A percentile compares a stretch with the other conserved stretches of the same genome.
phyloP scores from a whole-genome alignment of 2,329 filamentous ascomycete genomes.

The Periconia sp. region DNA sequence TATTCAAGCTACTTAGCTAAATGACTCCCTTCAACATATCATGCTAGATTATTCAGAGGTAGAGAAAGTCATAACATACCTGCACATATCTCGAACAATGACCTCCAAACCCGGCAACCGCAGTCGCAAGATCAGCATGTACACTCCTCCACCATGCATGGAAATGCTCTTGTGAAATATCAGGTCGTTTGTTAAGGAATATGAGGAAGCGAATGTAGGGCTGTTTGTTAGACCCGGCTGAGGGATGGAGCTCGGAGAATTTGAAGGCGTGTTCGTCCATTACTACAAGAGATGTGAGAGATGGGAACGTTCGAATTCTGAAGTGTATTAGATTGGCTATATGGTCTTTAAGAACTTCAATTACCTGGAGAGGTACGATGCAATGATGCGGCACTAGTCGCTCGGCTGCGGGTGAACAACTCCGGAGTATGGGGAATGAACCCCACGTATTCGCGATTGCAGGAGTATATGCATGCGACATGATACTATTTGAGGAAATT shows the following conservation, averaged over 20 bases:
- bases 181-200: conserved; percentile 19
- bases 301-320: not conserved
- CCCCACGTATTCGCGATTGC: no score
- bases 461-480: no score
- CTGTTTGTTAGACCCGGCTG: conserved; percentile 16
- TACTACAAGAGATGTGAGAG: not conserved
- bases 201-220: conserved; percentile 21
- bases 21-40: no score
- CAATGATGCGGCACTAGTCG: conserved; percentile 1
- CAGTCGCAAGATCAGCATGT: conserved; percentile 20
- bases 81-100: conserved; percentile 18
- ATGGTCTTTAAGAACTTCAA: no score
- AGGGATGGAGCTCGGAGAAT: conserved; percentile 12
- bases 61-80: conserved; percentile 3
- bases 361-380: not conserved
- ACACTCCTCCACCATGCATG: conserved; percentile 20
- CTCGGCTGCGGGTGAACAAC: conserved; percentile 12
- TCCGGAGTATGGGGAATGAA: conserved; percentile 5
- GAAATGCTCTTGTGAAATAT: conserved; percentile 18
- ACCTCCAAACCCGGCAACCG: conserved; percentile 12
- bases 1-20: no score
- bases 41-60: not conserved
- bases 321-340: not conserved
- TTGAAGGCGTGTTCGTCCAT: conserved; percentile 15
- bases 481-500: no score